Percentiles rank a stretch among this genome's conserved stretches.
Evolutionary conservation across 805 yeast genomes (phyloP).

Genomic region (Komagataella kurtzmanii): DNA sequence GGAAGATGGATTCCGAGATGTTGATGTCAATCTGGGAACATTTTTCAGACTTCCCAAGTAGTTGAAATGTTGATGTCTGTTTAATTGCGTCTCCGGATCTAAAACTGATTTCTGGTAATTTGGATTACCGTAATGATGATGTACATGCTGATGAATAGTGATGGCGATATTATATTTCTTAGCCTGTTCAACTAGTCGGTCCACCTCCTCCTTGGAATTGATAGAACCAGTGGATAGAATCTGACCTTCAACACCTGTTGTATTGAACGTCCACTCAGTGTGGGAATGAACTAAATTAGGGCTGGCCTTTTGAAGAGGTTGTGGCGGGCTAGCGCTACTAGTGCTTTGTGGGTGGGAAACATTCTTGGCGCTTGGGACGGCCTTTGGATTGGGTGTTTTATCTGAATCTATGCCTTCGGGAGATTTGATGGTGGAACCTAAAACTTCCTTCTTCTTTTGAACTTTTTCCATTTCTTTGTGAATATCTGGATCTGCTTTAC

Average conservation of each 20-base stretch:
- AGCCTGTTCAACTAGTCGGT: conserved; percentile 46
- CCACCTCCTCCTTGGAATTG: conserved; percentile 37
- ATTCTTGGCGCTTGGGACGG: background rate
- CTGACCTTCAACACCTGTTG: conserved; percentile 32
- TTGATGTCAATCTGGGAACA: conserved; percentile 53
- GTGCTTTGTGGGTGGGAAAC: background rate
- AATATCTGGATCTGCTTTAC: conserved; percentile 42
- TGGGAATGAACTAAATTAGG: background rate
- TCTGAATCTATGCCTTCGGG: background rate
- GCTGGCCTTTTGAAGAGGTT: background rate
- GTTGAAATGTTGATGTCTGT: conserved; percentile 59
- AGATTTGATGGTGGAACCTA: conserved; percentile 1
- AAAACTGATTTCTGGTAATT: conserved; percentile 12
- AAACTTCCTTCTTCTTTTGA: conserved; percentile 12
- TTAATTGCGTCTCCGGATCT: conserved; percentile 40
- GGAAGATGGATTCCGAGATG: background rate
- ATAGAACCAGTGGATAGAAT: conserved; percentile 35
- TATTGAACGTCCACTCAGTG: conserved; percentile 52
- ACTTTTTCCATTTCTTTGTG: conserved; percentile 45
- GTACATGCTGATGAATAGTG: conserved; percentile 77
- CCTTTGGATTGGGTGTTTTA: background rate
- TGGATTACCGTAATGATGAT: conserved; percentile 55
- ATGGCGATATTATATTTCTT: conserved; percentile 41
- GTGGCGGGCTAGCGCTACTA: background rate
- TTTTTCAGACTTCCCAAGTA: conserved; percentile 59